These are phyloP conservation scores for Lycium ferocissimum DNA, from an alignment of 257 asterid genomes.

Conservation along the genomic window DNA sequence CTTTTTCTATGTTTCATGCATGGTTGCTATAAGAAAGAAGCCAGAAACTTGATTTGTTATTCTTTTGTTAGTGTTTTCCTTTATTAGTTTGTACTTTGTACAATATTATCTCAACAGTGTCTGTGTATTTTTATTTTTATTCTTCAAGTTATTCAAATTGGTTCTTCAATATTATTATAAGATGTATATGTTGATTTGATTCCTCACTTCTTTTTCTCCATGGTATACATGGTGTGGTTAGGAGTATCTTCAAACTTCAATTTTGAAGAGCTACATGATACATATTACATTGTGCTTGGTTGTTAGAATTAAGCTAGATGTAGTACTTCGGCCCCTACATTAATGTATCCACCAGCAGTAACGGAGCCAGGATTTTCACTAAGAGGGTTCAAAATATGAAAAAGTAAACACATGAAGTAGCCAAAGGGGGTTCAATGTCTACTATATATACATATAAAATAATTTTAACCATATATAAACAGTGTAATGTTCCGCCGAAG, in stretches of 20 bases:
- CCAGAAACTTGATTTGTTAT: slow-evolving; percentile 39
- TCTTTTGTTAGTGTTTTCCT: slow-evolving; percentile 37
- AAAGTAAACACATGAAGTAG: too few relatives aligned
- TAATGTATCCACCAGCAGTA: too few relatives aligned
- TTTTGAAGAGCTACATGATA: neutral
- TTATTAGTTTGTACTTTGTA: neutral
- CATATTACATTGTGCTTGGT: too few relatives aligned
- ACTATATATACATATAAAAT: too few relatives aligned
- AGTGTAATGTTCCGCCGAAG: too few relatives aligned
- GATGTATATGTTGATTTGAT: neutral
- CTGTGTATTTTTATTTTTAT: neutral
- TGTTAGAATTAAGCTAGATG: too few relatives aligned
- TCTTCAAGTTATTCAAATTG: neutral
- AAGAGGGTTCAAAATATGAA: too few relatives aligned
- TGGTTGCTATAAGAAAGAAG: slow-evolving; percentile 31
- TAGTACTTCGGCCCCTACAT: too few relatives aligned
- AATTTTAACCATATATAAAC: too few relatives aligned
- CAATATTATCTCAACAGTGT: neutral
- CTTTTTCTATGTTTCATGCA: neutral
- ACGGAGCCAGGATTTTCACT: too few relatives aligned
- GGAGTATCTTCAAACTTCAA: neutral
- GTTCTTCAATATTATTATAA: neutral
- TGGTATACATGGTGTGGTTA: neutral
- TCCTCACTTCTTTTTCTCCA: neutral
- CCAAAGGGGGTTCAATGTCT: too few relatives aligned